Evolutionary conservation across 2,329 filamentous ascomycete genomes (phyloP), one percentile per base, ranked within the genome.

Genomic region (Fusarium sp.): DNA sequence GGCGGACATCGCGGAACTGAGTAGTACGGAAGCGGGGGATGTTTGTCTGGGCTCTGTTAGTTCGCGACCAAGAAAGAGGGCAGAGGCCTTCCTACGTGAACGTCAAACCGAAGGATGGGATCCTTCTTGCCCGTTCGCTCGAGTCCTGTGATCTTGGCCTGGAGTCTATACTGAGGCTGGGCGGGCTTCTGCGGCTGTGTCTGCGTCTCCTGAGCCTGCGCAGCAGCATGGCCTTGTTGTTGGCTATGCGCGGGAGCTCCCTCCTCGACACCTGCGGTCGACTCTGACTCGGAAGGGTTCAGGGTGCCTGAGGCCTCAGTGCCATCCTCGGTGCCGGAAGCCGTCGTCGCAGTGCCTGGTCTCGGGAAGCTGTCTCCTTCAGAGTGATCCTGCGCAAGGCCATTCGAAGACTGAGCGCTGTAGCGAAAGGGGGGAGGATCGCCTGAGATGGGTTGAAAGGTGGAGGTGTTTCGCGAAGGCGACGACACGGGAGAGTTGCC

Each of bases 21-120:
- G 97, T 99, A 1, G 97, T 99, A 78, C 97, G 92, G 84, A 98
- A 99, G 77, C 96, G 96, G 63, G 96, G 95, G n/a, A 99, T 93
- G 84, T 99, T 99, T 75, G 97, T 99, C 97, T 99, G 67, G 5
- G 45, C 16, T 59, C 41, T 76, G 78, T 81, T 72, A 82, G 79
- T 65, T 30, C n/a, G 52, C 32, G 57, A 20, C 52, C 18, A 13
- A 25, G 9, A 9, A 62, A 56, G 16, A 61, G 20, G 5, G n/a
- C 8, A 25, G 32, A 59, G 35, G 30, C 41, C 34, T 62, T 77
- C 78, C 41, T 92, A 98, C 97, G 84, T 99, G 95, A 73, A 98
- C 95, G 84, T 99, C 97, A 81, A 99, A 99, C 78, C 95, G 91
- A 70, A 99, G 84, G 75, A 98, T 95, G 1, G 95, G 95, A 79